Evolutionary conservation across 2,329 filamentous ascomycete species (phyloP).

Genomic region (Apiospora saccharicola): DNA sequence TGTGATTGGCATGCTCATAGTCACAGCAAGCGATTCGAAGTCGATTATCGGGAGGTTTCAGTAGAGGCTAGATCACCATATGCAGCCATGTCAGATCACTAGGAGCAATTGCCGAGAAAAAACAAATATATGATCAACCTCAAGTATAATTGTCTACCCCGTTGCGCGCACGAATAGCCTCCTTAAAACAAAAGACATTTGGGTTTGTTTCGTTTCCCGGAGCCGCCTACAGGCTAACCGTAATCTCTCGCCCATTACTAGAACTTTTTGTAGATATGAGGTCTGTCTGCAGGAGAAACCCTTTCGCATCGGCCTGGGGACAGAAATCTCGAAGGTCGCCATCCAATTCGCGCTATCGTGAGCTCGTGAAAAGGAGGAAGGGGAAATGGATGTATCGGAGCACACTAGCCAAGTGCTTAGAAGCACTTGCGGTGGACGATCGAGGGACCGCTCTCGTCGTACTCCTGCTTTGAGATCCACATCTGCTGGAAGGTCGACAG

Average conservation of each 20-base stretch:
- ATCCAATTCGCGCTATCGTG: constrained; percentile 54
- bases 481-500: constrained; percentile 99
- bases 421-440: constrained; percentile 99
- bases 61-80: not conserved
- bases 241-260: constrained; percentile 63
- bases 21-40: not conserved
- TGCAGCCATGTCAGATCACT: not conserved
- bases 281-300: constrained; percentile 53
- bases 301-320: constrained; percentile 52
- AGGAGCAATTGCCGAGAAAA: constrained; percentile 40
- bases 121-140: constrained; percentile 66
- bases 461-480: constrained; percentile 99
- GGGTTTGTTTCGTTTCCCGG: constrained; percentile 53
- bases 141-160: constrained; percentile 57
- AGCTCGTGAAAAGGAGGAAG: constrained; percentile 43
- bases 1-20: not conserved
- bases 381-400: constrained; percentile 48
- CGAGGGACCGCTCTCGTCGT: constrained; percentile 99
- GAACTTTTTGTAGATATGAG: constrained; percentile 63
- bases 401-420: constrained; percentile 65
- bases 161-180: constrained; percentile 57
- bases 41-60: not conserved
- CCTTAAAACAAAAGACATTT: constrained; percentile 58
- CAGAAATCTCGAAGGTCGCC: constrained; percentile 50
- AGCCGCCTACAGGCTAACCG: constrained; percentile 51